A percentile compares a stretch with the other conserved stretches of the same genome.
Evolutionary conservation across 1,284 basidiomycete genomes (phyloP).

Genomic region (Prillingera fragicola): DNA sequence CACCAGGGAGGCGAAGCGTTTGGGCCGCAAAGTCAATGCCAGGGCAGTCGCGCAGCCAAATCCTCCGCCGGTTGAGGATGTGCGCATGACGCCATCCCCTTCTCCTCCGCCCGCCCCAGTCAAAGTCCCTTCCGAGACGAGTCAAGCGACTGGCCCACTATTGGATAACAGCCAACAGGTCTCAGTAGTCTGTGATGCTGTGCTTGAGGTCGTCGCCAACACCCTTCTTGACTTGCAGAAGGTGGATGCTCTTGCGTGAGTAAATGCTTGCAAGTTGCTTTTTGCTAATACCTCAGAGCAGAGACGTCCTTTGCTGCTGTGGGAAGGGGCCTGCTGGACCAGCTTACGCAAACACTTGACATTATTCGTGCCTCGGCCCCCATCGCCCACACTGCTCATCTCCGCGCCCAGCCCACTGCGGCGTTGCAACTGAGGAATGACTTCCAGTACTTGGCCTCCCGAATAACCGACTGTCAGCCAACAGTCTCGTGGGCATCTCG

Average conservation of each 20-base stretch:
- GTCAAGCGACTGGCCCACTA: too few relatives aligned
- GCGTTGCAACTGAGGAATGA: slow-evolving; percentile 83
- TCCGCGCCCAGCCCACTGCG: slow-evolving; percentile 56
- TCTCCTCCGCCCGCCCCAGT: too few relatives aligned
- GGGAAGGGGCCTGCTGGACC: background rate
- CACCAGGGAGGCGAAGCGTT: slow-evolving; percentile 30
- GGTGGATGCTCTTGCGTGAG: too few relatives aligned
- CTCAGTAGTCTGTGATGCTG: too few relatives aligned
- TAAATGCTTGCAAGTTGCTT: too few relatives aligned
- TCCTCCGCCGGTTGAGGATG: background rate
- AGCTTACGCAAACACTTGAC: slow-evolving; percentile 7
- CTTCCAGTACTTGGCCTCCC: slow-evolving; percentile 60
- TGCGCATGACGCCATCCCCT: too few relatives aligned
- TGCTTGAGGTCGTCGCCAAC: too few relatives aligned
- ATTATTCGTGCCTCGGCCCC: slow-evolving; percentile 52
- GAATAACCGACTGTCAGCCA: slow-evolving; percentile 39
- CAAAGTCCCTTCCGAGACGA: too few relatives aligned
- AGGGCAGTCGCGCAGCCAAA: slow-evolving; percentile 13
- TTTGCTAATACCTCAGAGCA: background rate
- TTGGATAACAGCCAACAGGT: too few relatives aligned
- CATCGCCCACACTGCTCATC: slow-evolving; percentile 65
- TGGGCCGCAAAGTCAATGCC: slow-evolving; percentile 35
- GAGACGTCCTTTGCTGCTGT: background rate
- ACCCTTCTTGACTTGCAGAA: too few relatives aligned
- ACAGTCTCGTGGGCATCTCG: slow-evolving; percentile 50